These are phyloP conservation scores for Hymenoscyphus infarciens DNA, from an alignment of 2,329 filamentous ascomycete genomes.

Conservation along the genomic window DNA sequence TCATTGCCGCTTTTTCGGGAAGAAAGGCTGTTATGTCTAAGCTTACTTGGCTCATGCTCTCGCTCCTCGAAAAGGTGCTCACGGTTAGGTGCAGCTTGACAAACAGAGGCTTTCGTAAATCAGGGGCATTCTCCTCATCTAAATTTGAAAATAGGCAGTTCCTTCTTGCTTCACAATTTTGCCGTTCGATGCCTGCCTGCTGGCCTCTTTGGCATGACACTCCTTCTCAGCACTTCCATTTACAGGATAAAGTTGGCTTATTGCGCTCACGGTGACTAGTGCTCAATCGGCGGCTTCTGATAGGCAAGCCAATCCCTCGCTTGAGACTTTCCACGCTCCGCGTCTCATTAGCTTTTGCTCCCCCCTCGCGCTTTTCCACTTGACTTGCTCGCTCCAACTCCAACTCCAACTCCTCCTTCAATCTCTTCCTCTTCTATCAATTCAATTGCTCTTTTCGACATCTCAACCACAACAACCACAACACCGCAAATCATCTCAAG, in stretches of 20 bases:
- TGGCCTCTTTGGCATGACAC: slow-evolving; percentile 8
- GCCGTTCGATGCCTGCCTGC: slow-evolving; percentile 7
- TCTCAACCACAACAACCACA: not conserved
- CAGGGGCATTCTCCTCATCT: slow-evolving; percentile 9
- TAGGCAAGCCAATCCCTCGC: slow-evolving; percentile 3
- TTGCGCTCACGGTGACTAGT: not conserved
- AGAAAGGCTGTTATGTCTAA: slow-evolving; percentile 2
- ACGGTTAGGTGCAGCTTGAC: slow-evolving; percentile 26
- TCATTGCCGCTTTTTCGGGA: not conserved
- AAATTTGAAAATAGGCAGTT: slow-evolving; percentile 13
- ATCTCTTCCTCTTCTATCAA: not conserved
- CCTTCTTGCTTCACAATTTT: not conserved
- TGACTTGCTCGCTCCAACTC: not conserved
- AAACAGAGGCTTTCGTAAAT: slow-evolving; percentile 18
- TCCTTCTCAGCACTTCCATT: not conserved
- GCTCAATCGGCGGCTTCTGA: not conserved
- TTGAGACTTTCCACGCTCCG: not conserved
- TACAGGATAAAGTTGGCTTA: slow-evolving; percentile 1
- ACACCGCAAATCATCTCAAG: not conserved
- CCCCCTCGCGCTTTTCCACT: not conserved
- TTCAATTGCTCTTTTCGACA: not conserved
- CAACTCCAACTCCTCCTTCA: not conserved
- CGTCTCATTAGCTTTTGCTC: not conserved
- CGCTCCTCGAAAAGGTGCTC: slow-evolving; percentile 7
- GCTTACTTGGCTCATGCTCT: slow-evolving; percentile 7